Percentiles rank a stretch among this genome's conserved stretches.
These are phyloP conservation scores for Solanum bulbocastanum DNA, from an alignment of 257 asterid species.

Conservation along the genomic window DNA sequence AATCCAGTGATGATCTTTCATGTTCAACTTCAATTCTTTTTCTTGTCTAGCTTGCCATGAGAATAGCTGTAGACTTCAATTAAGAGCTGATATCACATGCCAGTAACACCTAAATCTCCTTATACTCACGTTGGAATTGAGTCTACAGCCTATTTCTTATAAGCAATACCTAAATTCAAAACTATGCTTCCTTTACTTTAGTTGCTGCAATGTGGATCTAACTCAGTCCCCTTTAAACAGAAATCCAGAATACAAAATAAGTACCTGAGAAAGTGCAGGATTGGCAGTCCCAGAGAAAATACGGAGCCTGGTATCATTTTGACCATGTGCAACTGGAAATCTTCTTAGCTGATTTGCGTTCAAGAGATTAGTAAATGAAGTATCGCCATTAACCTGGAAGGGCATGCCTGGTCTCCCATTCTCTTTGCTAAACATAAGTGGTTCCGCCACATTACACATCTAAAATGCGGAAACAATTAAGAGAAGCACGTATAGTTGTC, in stretches of 20 bases:
- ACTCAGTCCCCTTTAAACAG: background rate
- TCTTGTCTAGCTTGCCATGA: background rate
- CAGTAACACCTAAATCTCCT: background rate
- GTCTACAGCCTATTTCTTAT: background rate
- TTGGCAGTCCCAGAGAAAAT: conserved; percentile 93
- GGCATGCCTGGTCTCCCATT: conserved; percentile 37
- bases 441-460: conserved; percentile 62
- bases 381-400: conserved; percentile 14
- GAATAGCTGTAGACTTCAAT: background rate
- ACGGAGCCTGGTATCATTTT: conserved; percentile 51
- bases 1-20: background rate
- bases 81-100: background rate
- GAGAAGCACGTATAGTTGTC: background rate
- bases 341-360: conserved; percentile 28
- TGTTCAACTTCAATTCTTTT: background rate
- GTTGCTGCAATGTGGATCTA: background rate
- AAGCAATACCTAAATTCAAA: background rate
- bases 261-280: conserved; percentile 70
- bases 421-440: conserved; percentile 42
- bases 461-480: conserved; percentile 2
- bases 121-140: background rate
- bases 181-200: background rate
- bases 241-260: background rate
- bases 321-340: conserved; percentile 15
- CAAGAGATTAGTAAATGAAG: conserved; percentile 41